Conservation (phyloP, 805 yeast genomes). For the Candida alai region DNA sequence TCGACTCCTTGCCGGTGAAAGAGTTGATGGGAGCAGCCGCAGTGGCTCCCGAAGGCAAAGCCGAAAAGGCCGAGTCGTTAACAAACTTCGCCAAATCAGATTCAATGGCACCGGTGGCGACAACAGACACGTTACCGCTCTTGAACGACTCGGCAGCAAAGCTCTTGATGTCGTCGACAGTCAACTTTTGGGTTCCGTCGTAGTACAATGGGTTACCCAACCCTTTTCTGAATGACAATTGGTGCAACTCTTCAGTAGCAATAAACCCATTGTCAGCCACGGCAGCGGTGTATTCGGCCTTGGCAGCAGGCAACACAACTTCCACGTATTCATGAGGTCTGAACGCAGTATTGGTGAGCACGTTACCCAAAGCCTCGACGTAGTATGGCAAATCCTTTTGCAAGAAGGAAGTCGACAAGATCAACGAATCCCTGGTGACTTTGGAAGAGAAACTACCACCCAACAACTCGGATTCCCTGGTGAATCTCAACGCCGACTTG, state of each 20-base stretch:
- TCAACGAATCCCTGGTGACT: constrained; percentile 81
- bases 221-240: constrained; percentile 79
- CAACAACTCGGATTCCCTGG: constrained; percentile 90
- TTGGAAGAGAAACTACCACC: constrained; percentile 75
- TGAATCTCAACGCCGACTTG: constrained; percentile 86
- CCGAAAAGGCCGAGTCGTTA: constrained; percentile 58
- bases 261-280: constrained; percentile 47
- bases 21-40: constrained; percentile 37
- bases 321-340: constrained; percentile 82
- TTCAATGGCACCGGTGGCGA: constrained; percentile 70
- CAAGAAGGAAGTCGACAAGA: constrained; percentile 77
- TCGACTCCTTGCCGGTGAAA: constrained; percentile 63
- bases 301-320: constrained; percentile 75
- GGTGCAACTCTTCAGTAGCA: constrained; percentile 77
- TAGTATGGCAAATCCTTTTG: constrained; percentile 88
- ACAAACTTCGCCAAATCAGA: constrained; percentile 68
- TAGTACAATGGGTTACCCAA: constrained; percentile 80
- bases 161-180: constrained; percentile 61
- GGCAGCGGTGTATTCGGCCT: constrained; percentile 56
- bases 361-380: constrained; percentile 79
- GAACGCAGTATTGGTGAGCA: constrained; percentile 64
- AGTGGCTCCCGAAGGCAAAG: constrained; percentile 59
- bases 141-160: constrained; percentile 69
- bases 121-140: constrained; percentile 64
- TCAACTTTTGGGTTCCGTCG: constrained; percentile 54